Evolutionary conservation across 2,329 filamentous ascomycete species (phyloP).

Genomic region (Neodidymelliopsis sp.): DNA sequence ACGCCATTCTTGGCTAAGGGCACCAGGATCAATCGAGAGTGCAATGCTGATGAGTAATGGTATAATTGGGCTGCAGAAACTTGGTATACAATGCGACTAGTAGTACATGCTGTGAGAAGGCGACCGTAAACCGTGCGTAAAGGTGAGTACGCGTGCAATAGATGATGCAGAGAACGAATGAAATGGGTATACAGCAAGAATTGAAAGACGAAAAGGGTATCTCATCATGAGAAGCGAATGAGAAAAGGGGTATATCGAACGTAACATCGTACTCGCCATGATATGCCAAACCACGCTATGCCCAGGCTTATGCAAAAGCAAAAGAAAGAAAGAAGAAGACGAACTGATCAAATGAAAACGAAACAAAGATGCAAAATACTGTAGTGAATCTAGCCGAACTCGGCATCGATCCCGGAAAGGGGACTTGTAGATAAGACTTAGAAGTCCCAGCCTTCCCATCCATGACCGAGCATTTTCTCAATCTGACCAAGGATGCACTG

Average conservation of each 20-base stretch:
- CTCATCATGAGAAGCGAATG: background rate
- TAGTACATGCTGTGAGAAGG: background rate
- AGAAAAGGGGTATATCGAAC: background rate
- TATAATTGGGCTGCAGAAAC: too few species aligned
- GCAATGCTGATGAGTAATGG: too few species aligned
- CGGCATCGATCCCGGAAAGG: background rate
- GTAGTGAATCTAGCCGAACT: background rate
- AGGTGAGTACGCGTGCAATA: background rate
- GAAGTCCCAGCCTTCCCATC: slow-evolving; percentile 43
- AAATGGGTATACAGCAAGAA: slow-evolving; percentile 8
- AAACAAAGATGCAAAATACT: background rate
- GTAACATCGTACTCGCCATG: background rate
- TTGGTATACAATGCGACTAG: background rate
- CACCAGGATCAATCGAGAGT: too few species aligned
- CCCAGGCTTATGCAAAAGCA: background rate
- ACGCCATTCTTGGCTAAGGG: slow-evolving; percentile 4
- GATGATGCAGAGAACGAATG: background rate
- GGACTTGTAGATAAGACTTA: slow-evolving; percentile 9
- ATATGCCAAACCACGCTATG: background rate
- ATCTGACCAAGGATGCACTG: slow-evolving; percentile 37
- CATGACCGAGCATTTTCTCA: slow-evolving; percentile 38
- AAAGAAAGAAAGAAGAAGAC: background rate
- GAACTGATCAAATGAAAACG: background rate
- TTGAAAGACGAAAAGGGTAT: slow-evolving; percentile 6
- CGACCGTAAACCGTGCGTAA: background rate